Percentiles rank a stretch among this genome's conserved stretches.
Evolutionary conservation across 176 grass and related monocot genomes (phyloP).

Genomic region (Oryza coarctata): DNA sequence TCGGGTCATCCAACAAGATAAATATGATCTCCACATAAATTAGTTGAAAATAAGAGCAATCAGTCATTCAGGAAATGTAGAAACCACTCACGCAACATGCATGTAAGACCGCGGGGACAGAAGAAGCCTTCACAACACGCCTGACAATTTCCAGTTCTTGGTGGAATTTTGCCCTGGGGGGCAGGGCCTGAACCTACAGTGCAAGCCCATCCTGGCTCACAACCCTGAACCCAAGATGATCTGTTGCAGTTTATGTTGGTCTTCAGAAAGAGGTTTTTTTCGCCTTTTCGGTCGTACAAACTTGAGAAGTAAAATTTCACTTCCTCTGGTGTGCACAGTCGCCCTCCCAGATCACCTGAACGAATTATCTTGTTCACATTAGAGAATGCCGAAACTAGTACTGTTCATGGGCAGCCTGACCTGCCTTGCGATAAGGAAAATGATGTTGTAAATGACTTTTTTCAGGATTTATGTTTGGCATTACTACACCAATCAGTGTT

Average conservation of each 20-base stretch:
- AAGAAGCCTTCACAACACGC: slow-evolving; percentile 87
- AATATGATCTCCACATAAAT: background rate
- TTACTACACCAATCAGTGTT: background rate
- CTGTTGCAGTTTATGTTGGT: slow-evolving; percentile 82
- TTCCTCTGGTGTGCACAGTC: slow-evolving; percentile 63
- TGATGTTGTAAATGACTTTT: background rate
- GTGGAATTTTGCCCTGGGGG: slow-evolving; percentile 20
- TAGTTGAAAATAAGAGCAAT: background rate
- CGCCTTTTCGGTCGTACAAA: slow-evolving; percentile 27
- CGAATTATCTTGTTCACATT: background rate
- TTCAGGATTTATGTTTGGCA: too few relatives aligned
- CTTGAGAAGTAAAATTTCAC: slow-evolving; percentile 71
- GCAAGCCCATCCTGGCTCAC: slow-evolving; percentile 77
- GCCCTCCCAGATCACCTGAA: slow-evolving; percentile 52
- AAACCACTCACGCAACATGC: slow-evolving; percentile 83
- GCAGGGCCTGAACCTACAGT: background rate
- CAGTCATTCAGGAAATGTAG: background rate
- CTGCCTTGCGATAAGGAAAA: background rate
- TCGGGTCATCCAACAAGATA: background rate
- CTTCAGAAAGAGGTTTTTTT: slow-evolving; percentile 44
- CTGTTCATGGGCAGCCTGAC: too few relatives aligned
- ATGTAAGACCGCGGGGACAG: slow-evolving; percentile 79
- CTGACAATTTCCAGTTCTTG: slow-evolving; percentile 43
- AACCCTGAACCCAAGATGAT: slow-evolving; percentile 62
- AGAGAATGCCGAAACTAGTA: background rate